Conservation (phyloP, 225 moss, liverwort and hornwort genomes). For the Physcomitrium patens region DNA sequence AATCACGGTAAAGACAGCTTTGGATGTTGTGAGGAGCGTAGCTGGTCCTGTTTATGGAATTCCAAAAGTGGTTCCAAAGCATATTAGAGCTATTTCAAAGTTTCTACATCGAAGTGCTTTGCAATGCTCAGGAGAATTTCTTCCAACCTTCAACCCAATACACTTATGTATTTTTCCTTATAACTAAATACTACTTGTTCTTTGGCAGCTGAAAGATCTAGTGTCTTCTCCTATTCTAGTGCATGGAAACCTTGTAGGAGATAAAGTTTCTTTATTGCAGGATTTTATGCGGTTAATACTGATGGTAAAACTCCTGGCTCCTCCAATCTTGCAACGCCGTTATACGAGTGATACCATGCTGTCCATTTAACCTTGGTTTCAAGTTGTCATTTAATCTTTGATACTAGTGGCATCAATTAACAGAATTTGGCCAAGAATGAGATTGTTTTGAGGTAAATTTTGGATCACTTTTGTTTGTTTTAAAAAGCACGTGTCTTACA, state of each 20-base stretch:
- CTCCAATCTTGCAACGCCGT: too few species aligned
- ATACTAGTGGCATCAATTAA: background rate
- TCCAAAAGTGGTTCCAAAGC: background rate
- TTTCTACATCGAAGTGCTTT: background rate
- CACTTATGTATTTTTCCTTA: slow-evolving; percentile 7
- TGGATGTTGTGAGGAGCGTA: slow-evolving; percentile 13
- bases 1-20: background rate
- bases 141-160: background rate
- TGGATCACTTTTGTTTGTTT: background rate
- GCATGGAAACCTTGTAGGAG: slow-evolving; percentile 10
- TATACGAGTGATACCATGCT: background rate
- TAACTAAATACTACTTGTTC: slow-evolving; percentile 19
- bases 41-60: background rate
- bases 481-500: background rate
- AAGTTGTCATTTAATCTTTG: too few species aligned
- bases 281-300: slow-evolving; percentile 89
- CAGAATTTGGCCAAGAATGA: background rate
- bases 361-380: background rate
- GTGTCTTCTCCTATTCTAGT: slow-evolving; percentile 36
- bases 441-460: background rate
- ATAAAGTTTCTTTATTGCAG: slow-evolving; percentile 76
- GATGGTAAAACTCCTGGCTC: slow-evolving; percentile 54
- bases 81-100: slow-evolving; percentile 1
- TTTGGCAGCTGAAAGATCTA: slow-evolving; percentile 48
- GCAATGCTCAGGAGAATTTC: background rate